phyloP scores from a whole-genome alignment of 192 early-diverging fungal genomes.

The Umbelopsis vinacea region DNA sequence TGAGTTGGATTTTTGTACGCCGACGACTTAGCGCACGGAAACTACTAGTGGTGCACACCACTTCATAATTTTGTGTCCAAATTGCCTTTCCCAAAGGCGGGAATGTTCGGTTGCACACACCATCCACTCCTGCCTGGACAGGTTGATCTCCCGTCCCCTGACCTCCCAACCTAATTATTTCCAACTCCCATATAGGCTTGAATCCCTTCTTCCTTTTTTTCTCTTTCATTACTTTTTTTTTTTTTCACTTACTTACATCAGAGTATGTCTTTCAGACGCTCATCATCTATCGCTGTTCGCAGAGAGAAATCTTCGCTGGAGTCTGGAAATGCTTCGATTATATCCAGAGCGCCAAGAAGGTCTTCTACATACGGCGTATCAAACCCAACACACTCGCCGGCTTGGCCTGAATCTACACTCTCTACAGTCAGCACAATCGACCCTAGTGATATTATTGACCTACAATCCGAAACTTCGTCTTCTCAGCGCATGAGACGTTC shows the following conservation, averaged over 20 bases:
- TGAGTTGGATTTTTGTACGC: not conserved
- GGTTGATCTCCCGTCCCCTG: slow-evolving; percentile 2
- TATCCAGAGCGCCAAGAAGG: not conserved
- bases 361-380: not conserved
- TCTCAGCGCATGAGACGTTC: not conserved
- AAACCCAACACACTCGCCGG: not conserved
- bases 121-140: not conserved
- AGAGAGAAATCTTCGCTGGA: not conserved
- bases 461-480: not conserved
- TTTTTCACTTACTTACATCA: not conserved
- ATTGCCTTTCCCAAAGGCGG: not conserved
- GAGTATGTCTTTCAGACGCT: slow-evolving; percentile 10
- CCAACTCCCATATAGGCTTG: not conserved
- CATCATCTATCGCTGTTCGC: not conserved
- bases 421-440: not conserved
- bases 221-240: not conserved
- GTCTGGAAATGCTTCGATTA: slow-evolving; percentile 9
- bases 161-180: not conserved
- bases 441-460: not conserved
- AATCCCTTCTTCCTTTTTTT: not conserved
- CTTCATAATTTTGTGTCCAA: not conserved
- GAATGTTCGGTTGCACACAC: not conserved
- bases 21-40: not conserved
- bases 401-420: not conserved
- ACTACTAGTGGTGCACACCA: not conserved